A percentile compares a stretch with the other conserved stretches of the same genome.
phyloP scores from a whole-genome alignment of 2,329 filamentous ascomycete genomes.

The Epicoccum nigrum region DNA sequence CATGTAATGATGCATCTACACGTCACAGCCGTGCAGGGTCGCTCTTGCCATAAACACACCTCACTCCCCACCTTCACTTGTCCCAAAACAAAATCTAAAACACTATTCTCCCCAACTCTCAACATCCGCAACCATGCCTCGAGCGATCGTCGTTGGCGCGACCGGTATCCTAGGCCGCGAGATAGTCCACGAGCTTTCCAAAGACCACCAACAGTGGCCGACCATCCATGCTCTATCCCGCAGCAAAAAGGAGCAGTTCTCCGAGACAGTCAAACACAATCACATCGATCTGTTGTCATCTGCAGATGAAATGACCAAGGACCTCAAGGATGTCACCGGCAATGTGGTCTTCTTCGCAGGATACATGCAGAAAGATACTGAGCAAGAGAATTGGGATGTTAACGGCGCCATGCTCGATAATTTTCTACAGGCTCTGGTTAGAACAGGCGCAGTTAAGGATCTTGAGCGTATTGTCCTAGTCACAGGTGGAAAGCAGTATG shows the following conservation, averaged over 20 bases:
- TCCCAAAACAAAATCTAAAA: neutral
- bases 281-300: slow-evolving; percentile 47
- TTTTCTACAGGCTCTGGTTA: slow-evolving; percentile 55
- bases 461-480: slow-evolving; percentile 59
- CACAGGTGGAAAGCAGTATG: slow-evolving; percentile 55
- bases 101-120: neutral
- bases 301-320: slow-evolving; percentile 46
- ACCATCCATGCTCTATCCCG: slow-evolving; percentile 52
- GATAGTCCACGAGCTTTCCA: slow-evolving; percentile 48
- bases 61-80: neutral
- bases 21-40: slow-evolving; percentile 11
- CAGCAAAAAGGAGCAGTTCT: slow-evolving; percentile 46
- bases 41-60: neutral
- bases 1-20: slow-evolving; percentile 9
- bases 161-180: slow-evolving; percentile 50
- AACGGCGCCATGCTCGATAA: slow-evolving; percentile 56
- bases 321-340: slow-evolving; percentile 44
- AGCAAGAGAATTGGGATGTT: slow-evolving; percentile 46
- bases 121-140: slow-evolving; percentile 28
- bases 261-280: slow-evolving; percentile 48
- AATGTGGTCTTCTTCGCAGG: slow-evolving; percentile 54
- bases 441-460: slow-evolving; percentile 49
- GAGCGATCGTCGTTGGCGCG: slow-evolving; percentile 41
- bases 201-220: slow-evolving; percentile 43
- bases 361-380: slow-evolving; percentile 49